Conservation (phyloP, 371 early-diverging fungal genomes). For the Nematocida major region DNA sequence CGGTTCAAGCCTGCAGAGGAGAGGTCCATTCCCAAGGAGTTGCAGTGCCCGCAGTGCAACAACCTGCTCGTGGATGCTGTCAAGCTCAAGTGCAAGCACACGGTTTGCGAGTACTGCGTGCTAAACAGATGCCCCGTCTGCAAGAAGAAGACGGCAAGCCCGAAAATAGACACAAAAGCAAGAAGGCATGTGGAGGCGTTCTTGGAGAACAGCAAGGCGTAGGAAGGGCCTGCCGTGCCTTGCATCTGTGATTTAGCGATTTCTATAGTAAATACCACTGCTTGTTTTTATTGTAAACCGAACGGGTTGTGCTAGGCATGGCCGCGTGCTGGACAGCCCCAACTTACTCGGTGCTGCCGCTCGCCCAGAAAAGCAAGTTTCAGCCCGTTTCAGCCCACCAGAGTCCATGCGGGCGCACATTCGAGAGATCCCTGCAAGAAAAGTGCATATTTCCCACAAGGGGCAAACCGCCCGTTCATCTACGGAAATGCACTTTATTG, state of each 20-base stretch:
- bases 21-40: conserved; percentile 40
- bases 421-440: no score
- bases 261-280: not conserved
- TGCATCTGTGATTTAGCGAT: not conserved
- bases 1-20: conserved; percentile 2
- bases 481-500: no score
- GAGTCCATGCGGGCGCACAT: no score
- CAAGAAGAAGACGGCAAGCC: conserved; percentile 2
- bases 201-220: conserved; percentile 33
- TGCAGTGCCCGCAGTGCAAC: conserved; percentile 59
- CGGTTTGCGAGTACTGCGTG: conserved; percentile 61
- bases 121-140: conserved; percentile 56
- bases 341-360: no score
- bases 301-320: no score
- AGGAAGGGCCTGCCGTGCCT: not conserved
- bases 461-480: no score
- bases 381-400: no score
- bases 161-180: not conserved
- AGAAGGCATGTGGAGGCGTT: conserved; percentile 29
- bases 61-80: conserved; percentile 59
- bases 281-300: not conserved
- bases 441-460: no score
- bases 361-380: no score
- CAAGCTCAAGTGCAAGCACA: conserved; percentile 58
- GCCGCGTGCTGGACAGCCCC: no score